These are phyloP conservation scores for Lathyrus tuberosus DNA, from an alignment of 306 rosid genomes.

Conservation along the genomic window DNA sequence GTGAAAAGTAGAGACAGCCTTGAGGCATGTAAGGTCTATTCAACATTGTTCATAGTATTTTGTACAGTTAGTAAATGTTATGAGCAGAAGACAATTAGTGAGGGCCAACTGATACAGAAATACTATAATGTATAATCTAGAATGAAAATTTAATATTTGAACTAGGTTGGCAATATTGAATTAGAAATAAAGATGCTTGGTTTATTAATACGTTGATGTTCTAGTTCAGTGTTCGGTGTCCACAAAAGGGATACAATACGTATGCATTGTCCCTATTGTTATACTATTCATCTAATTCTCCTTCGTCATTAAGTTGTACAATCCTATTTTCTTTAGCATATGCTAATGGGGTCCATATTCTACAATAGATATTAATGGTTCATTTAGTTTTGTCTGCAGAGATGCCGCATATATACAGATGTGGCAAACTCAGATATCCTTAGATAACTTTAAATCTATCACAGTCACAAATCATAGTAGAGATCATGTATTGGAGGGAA, in stretches of 20 bases:
- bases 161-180: conserved; percentile 40
- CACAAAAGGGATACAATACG: conserved; percentile 43
- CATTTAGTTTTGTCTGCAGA: conserved; percentile 31
- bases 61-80: conserved; percentile 40
- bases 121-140: conserved; percentile 41
- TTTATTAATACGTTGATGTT: conserved; percentile 39
- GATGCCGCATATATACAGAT: conserved; percentile 35
- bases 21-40: conserved; percentile 48
- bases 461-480: background rate
- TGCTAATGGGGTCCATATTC: conserved; percentile 49
- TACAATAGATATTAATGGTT: conserved; percentile 32
- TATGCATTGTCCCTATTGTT: conserved; percentile 52
- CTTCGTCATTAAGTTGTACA: conserved; percentile 47
- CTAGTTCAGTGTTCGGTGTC: conserved; percentile 32
- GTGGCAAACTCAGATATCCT: conserved; percentile 28
- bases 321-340: conserved; percentile 31
- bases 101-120: conserved; percentile 38
- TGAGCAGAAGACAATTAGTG: conserved; percentile 41
- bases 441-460: conserved; percentile 37
- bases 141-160: conserved; percentile 36
- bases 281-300: conserved; percentile 46
- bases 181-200: conserved; percentile 41
- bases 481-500: conserved; percentile 2
- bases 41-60: conserved; percentile 36
- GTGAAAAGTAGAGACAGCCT: conserved; percentile 43